Evolutionary conservation across 129 eudicot species (phyloP).

Genomic region (Erigeron canadensis): DNA sequence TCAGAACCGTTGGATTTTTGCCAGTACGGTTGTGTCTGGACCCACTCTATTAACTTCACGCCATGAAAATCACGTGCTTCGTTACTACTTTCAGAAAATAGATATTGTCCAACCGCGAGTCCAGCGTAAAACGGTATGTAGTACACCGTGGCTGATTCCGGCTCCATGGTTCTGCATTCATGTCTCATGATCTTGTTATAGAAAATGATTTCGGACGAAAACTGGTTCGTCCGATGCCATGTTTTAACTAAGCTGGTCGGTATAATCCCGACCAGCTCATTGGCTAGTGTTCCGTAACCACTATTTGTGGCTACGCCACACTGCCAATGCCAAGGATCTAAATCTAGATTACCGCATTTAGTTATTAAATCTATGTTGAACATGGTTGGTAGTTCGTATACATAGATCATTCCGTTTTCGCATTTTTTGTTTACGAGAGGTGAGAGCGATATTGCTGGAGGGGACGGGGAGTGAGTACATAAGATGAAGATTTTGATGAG

Average conservation of each 20-base stretch:
- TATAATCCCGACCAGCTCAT: constrained; percentile 45
- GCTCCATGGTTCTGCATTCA: constrained; percentile 52
- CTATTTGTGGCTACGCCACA: constrained; percentile 70
- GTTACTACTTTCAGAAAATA: constrained; percentile 43
- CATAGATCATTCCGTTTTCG: constrained; percentile 48
- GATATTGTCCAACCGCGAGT: constrained; percentile 68
- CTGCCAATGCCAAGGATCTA: constrained; percentile 80
- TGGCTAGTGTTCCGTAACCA: constrained; percentile 56
- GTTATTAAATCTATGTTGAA: constrained; percentile 55
- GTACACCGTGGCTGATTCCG: constrained; percentile 68
- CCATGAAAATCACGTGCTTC: constrained; percentile 51
- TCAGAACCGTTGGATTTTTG: constrained; percentile 64
- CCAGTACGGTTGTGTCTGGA: constrained; percentile 55
- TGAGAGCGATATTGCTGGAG: constrained; percentile 14
- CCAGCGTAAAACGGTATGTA: constrained; percentile 84
- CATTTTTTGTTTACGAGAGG: constrained; percentile 24
- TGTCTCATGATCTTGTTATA: constrained; percentile 53
- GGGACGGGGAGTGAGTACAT: constrained; percentile 15
- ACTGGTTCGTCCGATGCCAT: constrained; percentile 76
- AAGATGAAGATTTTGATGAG: constrained; percentile 28
- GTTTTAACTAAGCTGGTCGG: constrained; percentile 45
- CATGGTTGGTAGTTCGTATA: constrained; percentile 57
- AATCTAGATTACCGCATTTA: constrained; percentile 56
- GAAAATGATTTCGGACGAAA: constrained; percentile 49
- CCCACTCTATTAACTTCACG: constrained; percentile 58